Conservation (phyloP, 768 basidiomycete species). For the Xerocomus potaroensis region DNA sequence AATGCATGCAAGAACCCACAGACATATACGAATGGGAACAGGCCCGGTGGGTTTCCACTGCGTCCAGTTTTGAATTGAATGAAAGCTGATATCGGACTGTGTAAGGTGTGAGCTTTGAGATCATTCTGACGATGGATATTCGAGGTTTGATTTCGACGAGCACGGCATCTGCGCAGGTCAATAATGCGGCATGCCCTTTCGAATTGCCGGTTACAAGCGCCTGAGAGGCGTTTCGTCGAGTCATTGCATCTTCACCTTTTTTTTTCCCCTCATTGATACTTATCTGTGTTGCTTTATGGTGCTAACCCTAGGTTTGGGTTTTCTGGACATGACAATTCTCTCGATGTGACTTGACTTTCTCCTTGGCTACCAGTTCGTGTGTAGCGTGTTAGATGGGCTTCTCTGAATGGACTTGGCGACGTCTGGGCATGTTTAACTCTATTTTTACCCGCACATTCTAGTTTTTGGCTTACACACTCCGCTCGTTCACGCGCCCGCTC, state of each 20-base stretch:
- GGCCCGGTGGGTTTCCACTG: constrained; percentile 57
- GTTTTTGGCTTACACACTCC: background rate
- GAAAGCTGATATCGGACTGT: constrained; percentile 5
- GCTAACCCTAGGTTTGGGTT: constrained; percentile 4
- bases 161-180: constrained; percentile 51
- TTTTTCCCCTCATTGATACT: constrained; percentile 10
- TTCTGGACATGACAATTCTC: constrained; percentile 7
- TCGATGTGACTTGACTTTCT: background rate
- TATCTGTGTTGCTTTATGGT: constrained; percentile 3
- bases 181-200: constrained; percentile 65
- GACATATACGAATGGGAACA: constrained; percentile 44
- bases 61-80: background rate
- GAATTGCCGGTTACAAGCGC: constrained; percentile 52
- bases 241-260: background rate
- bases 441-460: background rate
- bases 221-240: constrained; percentile 27
- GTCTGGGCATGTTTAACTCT: background rate
- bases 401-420: constrained; percentile 4
- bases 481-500: constrained; percentile 3
- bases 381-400: background rate
- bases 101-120: constrained; percentile 54
- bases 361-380: background rate
- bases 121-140: constrained; percentile 66
- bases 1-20: constrained; percentile 65
- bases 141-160: constrained; percentile 57